These are phyloP conservation scores for Fusarium stilboides DNA, from an alignment of 2,329 filamentous ascomycete species.

Conservation along the genomic window DNA sequence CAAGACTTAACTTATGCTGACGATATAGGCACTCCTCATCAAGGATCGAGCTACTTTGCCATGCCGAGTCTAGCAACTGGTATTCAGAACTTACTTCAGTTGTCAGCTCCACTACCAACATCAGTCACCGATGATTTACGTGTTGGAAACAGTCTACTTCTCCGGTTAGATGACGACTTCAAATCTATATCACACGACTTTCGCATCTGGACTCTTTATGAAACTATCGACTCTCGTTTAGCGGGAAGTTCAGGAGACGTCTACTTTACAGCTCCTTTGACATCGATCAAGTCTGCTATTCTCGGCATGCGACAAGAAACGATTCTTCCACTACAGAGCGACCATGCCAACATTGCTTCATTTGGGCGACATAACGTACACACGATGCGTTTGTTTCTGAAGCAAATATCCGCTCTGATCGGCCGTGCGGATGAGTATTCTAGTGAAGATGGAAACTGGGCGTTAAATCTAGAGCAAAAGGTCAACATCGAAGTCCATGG, in stretches of 20 bases:
- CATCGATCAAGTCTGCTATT: slow-evolving; percentile 70
- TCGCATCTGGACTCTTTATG: slow-evolving; percentile 74
- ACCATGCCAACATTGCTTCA: slow-evolving; percentile 69
- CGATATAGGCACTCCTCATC: slow-evolving; percentile 69
- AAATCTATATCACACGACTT: slow-evolving; percentile 70
- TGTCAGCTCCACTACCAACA: slow-evolving; percentile 65
- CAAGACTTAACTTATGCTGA: slow-evolving; percentile 1
- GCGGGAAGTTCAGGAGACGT: slow-evolving; percentile 63
- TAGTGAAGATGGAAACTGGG: slow-evolving; percentile 56
- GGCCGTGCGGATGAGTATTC: slow-evolving; percentile 53
- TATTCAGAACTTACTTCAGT: slow-evolving; percentile 67
- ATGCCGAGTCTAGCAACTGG: slow-evolving; percentile 69
- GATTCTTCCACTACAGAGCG: slow-evolving; percentile 68
- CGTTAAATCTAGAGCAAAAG: slow-evolving; percentile 65
- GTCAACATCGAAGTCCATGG: slow-evolving; percentile 71
- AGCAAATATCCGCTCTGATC: slow-evolving; percentile 54
- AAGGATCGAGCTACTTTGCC: slow-evolving; percentile 74
- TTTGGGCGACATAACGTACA: slow-evolving; percentile 66
- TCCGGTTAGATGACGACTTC: slow-evolving; percentile 69
- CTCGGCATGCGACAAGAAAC: slow-evolving; percentile 67
- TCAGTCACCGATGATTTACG: slow-evolving; percentile 67
- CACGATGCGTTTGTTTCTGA: slow-evolving; percentile 61
- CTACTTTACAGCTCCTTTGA: slow-evolving; percentile 72
- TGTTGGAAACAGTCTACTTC: slow-evolving; percentile 64
- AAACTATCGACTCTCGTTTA: slow-evolving; percentile 72